phyloP scores from a whole-genome alignment of 192 early-diverging fungal species.

The Phycomyces nitens region DNA sequence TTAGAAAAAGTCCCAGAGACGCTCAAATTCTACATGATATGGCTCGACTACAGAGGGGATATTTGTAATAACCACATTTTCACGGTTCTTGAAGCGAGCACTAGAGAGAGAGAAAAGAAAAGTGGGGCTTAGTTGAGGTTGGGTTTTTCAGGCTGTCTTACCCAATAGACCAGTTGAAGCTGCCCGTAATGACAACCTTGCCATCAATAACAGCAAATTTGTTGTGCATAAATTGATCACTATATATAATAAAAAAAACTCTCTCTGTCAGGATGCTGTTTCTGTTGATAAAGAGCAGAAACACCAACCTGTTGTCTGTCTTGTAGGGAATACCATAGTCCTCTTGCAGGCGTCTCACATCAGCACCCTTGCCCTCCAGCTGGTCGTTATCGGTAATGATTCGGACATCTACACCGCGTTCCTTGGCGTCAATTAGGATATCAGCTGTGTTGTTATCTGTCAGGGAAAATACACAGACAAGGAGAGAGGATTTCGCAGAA shows the following conservation, averaged over 20 bases:
- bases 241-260: conserved; percentile 7
- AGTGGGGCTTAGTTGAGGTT: too few relatives aligned
- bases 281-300: too few relatives aligned
- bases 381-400: conserved; percentile 67
- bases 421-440: conserved; percentile 52
- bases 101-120: conserved; percentile 33
- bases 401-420: conserved; percentile 47
- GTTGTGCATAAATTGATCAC: conserved; percentile 59
- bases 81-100: conserved; percentile 63
- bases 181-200: conserved; percentile 57
- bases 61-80: conserved; percentile 63
- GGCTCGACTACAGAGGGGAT: conserved; percentile 49
- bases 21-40: conserved; percentile 59
- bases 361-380: conserved; percentile 25
- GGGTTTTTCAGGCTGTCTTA: conserved; percentile 20
- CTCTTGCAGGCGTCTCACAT: conserved; percentile 15
- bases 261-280: neutral
- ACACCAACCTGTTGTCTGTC: conserved; percentile 25
- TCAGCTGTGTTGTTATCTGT: conserved; percentile 66
- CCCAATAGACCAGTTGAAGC: conserved; percentile 56
- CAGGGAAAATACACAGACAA: conserved; percentile 67
- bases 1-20: conserved; percentile 54
- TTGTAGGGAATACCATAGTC: conserved; percentile 30
- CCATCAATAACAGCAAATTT: conserved; percentile 69
- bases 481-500: conserved; percentile 50